Base-by-base conservation (phyloP, 2,329 filamentous ascomycete genomes). In the Xylariaceae sp. region DNA sequence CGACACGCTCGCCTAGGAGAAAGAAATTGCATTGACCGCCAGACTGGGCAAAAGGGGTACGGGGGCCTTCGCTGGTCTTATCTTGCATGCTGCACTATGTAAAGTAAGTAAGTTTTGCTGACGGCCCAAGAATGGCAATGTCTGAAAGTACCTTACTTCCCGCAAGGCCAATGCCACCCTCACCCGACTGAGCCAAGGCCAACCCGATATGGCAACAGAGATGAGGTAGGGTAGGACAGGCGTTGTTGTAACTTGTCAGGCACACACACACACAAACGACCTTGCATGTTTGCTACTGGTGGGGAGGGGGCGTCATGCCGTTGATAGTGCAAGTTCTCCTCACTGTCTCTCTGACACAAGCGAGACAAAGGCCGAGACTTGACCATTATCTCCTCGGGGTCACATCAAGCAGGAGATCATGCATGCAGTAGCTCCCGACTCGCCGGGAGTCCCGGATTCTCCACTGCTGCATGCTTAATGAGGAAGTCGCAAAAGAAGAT, bases 381-480 rank as follows among this genome's bases (percentile, higher is more conserved):
- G 32, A 28, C 26, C 32, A 38, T 40, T 36, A 38, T 16, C 34
- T 16, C 32, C 23, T 40, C 24, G 29, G 28, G 34, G 36, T 34
- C 43, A 44, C 41, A 37, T 38, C 12, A 40, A 24, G 46, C 34
- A 44, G 9, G 43, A 44, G 37, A 47, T 41, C 40, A 34, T 46
- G 46, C 47, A 45, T 47, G 47, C 47, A 47, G 44, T 47, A 48
- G 46, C 30, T 46, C 46, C 46, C 46, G 40, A 36, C 31, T 31
- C 21, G 38, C 39, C 38, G 47, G 47, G 47, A 40, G 39, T 45
- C 34, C 47, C 40, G 42, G 38, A 23, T 38, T 30, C 35, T 34
- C 34, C 38, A 38, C 53, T 56, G 55, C 54, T 56, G 40, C 38
- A 40, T 32, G 51, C 54, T 56, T 39, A 53, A 56, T 53, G 45